Conservation (phyloP, 2,329 filamentous ascomycete genomes). For the Anisogramma anomala region DNA sequence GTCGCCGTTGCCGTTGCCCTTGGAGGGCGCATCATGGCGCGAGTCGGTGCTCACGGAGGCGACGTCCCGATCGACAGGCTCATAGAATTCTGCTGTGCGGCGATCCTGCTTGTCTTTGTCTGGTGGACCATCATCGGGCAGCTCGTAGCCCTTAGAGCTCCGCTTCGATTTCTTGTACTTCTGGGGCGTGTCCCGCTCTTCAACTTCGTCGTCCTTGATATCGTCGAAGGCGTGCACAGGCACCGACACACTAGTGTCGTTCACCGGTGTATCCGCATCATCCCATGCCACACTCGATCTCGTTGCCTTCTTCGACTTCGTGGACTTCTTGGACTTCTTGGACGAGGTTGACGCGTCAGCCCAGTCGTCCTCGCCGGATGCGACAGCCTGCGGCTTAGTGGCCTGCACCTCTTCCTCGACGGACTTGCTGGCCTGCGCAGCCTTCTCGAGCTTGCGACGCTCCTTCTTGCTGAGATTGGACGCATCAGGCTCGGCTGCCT, state of each 20-base stretch:
- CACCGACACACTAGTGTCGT: constrained; percentile 21
- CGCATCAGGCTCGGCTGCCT: constrained; percentile 8
- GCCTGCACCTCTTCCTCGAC: constrained; percentile 15
- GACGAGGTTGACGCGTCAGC: constrained; percentile 19
- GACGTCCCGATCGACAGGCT: constrained; percentile 32
- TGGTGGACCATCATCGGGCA: constrained; percentile 28
- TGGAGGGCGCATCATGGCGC: constrained; percentile 24
- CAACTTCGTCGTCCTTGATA: constrained; percentile 17
- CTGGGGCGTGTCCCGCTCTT: constrained; percentile 22
- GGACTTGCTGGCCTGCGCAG: constrained; percentile 22
- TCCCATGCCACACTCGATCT: constrained; percentile 14
- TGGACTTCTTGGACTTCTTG: constrained; percentile 24
- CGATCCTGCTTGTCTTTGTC: constrained; percentile 23
- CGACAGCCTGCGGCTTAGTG: neutral
- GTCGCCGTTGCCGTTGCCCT: constrained; percentile 27
- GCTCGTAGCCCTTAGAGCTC: constrained; percentile 21
- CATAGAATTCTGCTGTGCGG: constrained; percentile 23
- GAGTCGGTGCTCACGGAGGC: constrained; percentile 38
- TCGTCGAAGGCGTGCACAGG: constrained; percentile 23
- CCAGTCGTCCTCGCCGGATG: constrained; percentile 17
- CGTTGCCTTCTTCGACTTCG: constrained; percentile 16
- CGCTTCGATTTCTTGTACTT: constrained; percentile 24
- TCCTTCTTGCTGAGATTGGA: constrained; percentile 37
- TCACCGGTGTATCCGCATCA: constrained; percentile 15
- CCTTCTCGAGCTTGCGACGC: constrained; percentile 36